Evolutionary conservation across 1,284 basidiomycete species (phyloP), one percentile per base, ranked within the genome.

Genomic region (Pseudozyma pruni): DNA sequence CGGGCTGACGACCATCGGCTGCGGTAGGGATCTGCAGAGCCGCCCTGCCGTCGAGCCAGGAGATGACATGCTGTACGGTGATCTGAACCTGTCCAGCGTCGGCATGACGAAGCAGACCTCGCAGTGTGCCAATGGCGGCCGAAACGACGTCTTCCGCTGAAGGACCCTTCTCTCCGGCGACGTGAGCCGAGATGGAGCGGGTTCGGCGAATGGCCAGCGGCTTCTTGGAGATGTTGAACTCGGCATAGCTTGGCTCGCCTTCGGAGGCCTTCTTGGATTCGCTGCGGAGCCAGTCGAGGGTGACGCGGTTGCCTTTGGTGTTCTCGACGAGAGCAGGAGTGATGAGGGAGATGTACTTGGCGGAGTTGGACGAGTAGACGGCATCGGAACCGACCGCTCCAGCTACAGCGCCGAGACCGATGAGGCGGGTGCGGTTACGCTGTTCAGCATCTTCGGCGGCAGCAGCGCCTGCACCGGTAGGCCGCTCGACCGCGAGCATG

Each of bases 141-240:
- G 88, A 88, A 0, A 89, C 86, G 35, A 96, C 90, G 72, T 94
- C 92, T 2, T 85, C 83, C 34, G 85, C 85, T 1, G 89, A 87
- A 27, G 94, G 93, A 0, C 92, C 93, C 62, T 90, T 89, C 78
- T 96, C 92, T 13, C 93, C 92, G 51, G 93, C 90, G 23, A 92
- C 84, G 77, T 96, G 93, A 10, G 90, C 85, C 78, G 93, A 91
- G 33, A 97, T 90, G 1, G 92, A 93, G 5, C 90, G 89, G 0
- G 93, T 91, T 38, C 91, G 88, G 50, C 94, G 86, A 76, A 93
- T 89, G 25, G 89, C 85, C 7, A 89, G 84, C 16, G 93, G 90
- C 54, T 89, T 86, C 20, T 83, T 80, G 76, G 94, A 91, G 31
- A 87, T 87, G 74, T 92, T 86, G 83, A 90, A 93, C 3, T 89